phyloP scores from a whole-genome alignment of 306 rosid species.

The Dalbergia oliveri region DNA sequence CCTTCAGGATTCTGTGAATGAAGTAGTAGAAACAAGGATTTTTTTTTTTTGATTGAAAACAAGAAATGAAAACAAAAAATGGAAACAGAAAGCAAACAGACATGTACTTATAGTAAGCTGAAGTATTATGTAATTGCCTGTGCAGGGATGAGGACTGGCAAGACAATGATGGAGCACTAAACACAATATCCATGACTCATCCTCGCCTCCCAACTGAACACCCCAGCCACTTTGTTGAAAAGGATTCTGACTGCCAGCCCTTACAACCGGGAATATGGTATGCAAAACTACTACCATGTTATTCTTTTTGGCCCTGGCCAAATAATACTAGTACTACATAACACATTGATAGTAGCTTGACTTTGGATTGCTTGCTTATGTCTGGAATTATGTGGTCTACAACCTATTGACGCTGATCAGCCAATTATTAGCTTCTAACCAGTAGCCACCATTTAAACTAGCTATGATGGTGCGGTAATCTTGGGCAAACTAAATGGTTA shows the following conservation, averaged over 20 bases:
- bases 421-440: constrained; percentile 26
- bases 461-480: not conserved
- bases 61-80: too few relatives aligned
- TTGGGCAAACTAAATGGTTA: constrained; percentile 6
- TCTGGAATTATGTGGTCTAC: not conserved
- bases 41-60: too few relatives aligned
- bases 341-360: constrained; percentile 28
- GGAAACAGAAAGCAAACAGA: too few relatives aligned
- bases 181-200: constrained; percentile 94
- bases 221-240: constrained; percentile 68
- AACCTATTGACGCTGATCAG: constrained; percentile 17
- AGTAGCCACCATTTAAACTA: not conserved
- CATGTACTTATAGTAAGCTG: not conserved
- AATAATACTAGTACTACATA: not conserved
- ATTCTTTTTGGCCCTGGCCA: not conserved
- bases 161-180: constrained; percentile 97
- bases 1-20: too few relatives aligned
- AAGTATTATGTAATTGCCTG: constrained; percentile 24
- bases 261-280: constrained; percentile 83
- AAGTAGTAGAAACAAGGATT: too few relatives aligned
- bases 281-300: constrained; percentile 10
- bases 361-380: constrained; percentile 31
- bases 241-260: constrained; percentile 86
- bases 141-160: constrained; percentile 98
- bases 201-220: constrained; percentile 90